Base-by-base conservation (phyloP, 371 early-diverging fungal species). In the Mucor plumbeus region DNA sequence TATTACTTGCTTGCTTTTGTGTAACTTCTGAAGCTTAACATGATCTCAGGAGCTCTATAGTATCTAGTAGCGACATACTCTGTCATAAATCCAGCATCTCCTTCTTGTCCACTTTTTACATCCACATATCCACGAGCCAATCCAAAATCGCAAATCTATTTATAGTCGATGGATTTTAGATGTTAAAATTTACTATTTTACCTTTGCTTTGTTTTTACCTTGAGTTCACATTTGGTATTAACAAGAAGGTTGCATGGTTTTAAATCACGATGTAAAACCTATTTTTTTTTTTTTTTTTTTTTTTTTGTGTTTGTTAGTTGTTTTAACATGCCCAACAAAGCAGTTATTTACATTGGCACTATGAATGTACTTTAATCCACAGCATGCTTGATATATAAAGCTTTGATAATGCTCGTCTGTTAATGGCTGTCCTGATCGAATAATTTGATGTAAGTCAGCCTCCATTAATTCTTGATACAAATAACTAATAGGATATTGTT, bases 21-120 rank as follows among this genome's bases (percentile, higher is more conserved):
- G 82, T 99, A 99, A 61, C 86, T 88, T 69, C 92, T 90, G 79
- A 94, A 93, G 62, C 95, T 95, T 55, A 99, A 83, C 92, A 99
- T 96, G 65, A 99, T 94, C 79, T 99, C 99, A 21, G 99, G 99
- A 11, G 99, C 94, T 70, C 99, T 89, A 81, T 99, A 99, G 98
- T 99, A 99, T 69, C 99, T 86, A 0, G 99, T 99, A 48, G 98
- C 95, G 21, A 98, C 99, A 71, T 97, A 97, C 78, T 97, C 96
- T 41, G 96, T 96, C 95, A 97, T 93, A 72, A 96, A 96, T 1
- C 95, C 95, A 65, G 90, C 89, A 74, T 93, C 92, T 48, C 85
- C 88, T 41, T 94, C 97, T 10, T 84, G 81, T 21, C 61, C 61
- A 21, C 48, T 39, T 14, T 26, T 63, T 62, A 92, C 89, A 39